Percentiles rank a stretch among this genome's conserved stretches.
Conservation (phyloP, 352 stramenopile genomes). For the Elongisporangium undulatum region DNA sequence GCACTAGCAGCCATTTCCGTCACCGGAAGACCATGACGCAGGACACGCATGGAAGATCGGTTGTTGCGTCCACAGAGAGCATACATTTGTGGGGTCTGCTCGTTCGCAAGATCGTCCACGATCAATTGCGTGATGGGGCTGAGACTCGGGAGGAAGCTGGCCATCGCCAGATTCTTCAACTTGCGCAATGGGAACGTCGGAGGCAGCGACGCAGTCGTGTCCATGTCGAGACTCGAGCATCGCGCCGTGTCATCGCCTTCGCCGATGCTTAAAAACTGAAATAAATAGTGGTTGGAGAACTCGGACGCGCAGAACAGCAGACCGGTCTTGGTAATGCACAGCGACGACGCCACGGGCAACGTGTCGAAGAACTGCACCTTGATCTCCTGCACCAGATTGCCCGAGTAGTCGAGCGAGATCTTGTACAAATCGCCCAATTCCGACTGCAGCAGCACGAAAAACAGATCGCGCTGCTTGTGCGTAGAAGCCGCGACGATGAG, state of each 20-base stretch:
- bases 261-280: slow-evolving; percentile 97
- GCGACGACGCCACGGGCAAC: slow-evolving; percentile 88
- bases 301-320: slow-evolving; percentile 96
- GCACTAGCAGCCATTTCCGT: slow-evolving; percentile 96
- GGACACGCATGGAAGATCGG: slow-evolving; percentile 91
- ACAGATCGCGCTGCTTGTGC: slow-evolving; percentile 94
- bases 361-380: slow-evolving; percentile 97
- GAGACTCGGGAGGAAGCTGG: slow-evolving; percentile 82
- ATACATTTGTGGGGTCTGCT: slow-evolving; percentile 97
- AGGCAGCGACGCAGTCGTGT: slow-evolving; percentile 29
- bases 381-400: slow-evolving; percentile 76
- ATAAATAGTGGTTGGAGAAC: slow-evolving; percentile 98
- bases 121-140: slow-evolving; percentile 94
- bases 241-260: slow-evolving; percentile 86
- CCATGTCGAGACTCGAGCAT: slow-evolving; percentile 67
- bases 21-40: slow-evolving; percentile 95
- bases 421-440: slow-evolving; percentile 99
- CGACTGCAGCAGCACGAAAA: slow-evolving; percentile 98
- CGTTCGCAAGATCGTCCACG: slow-evolving; percentile 93
- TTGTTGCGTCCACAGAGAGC: slow-evolving; percentile 92
- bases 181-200: slow-evolving; percentile 76
- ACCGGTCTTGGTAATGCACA: slow-evolving; percentile 98
- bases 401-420: slow-evolving; percentile 90
- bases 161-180: slow-evolving; percentile 87
- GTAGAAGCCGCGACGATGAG: slow-evolving; percentile 92